phyloP scores from a whole-genome alignment of 306 rosid species.

The Inga leiocalycina region DNA sequence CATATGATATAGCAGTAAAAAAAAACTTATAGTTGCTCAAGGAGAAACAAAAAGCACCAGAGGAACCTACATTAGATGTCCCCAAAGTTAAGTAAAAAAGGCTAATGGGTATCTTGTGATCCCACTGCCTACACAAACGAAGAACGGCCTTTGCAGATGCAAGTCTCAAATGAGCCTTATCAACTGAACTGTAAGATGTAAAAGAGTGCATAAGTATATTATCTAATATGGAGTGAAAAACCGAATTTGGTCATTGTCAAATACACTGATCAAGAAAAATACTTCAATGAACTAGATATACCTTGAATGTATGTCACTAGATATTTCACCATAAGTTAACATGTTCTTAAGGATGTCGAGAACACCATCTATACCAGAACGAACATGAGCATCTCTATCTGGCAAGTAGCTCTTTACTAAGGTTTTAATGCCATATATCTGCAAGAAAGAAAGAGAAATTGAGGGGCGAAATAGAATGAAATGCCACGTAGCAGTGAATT shows the following conservation, averaged over 20 bases:
- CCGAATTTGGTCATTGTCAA: not conserved
- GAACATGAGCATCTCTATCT: slow-evolving; percentile 92
- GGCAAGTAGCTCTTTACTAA: slow-evolving; percentile 96
- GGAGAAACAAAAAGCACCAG: slow-evolving; percentile 10
- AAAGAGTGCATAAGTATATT: slow-evolving; percentile 21
- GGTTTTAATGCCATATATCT: slow-evolving; percentile 94
- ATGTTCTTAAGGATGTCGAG: slow-evolving; percentile 72
- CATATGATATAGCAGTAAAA: slow-evolving; percentile 19
- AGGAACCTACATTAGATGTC: slow-evolving; percentile 69
- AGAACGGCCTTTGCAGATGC: slow-evolving; percentile 96
- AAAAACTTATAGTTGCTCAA: slow-evolving; percentile 28
- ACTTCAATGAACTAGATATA: slow-evolving; percentile 33
- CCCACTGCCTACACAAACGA: slow-evolving; percentile 88
- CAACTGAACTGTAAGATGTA: slow-evolving; percentile 76
- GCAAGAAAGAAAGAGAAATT: slow-evolving; percentile 24
- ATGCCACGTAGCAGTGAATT: slow-evolving; percentile 19
- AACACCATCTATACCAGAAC: slow-evolving; percentile 73
- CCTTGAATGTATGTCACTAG: slow-evolving; percentile 83
- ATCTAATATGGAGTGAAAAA: not conserved
- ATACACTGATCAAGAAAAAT: not conserved
- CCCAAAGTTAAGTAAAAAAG: slow-evolving; percentile 80
- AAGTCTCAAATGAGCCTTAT: slow-evolving; percentile 87
- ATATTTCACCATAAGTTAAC: slow-evolving; percentile 90
- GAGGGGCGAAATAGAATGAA: slow-evolving; percentile 8
- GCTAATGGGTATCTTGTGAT: slow-evolving; percentile 81